Evolutionary conservation across 768 basidiomycete genomes (phyloP), one percentile per base, ranked within the genome.

Genomic region (Russula brevipes): DNA sequence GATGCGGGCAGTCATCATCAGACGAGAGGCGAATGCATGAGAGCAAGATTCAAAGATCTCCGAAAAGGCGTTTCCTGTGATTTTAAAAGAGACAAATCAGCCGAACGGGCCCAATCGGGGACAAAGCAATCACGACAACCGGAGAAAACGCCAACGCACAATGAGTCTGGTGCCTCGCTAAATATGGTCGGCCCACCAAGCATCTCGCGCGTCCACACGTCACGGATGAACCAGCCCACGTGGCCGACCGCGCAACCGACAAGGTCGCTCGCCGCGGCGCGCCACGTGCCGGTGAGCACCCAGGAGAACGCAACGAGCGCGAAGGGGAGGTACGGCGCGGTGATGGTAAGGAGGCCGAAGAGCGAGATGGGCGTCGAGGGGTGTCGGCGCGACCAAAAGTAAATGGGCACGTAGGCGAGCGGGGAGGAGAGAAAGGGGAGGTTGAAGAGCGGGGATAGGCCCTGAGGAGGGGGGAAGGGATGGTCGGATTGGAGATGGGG

Each of bases 331-430:
- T 99, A 98, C 0, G 96, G 93, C 0, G 96, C 96, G 0, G 92
- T 89, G 71, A 99, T 94, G 4, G 92, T 98, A 70, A 98, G 81
- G 33, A 98, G 78, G 9, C 96, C 96, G 69, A 99, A 97, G 16
- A 99, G 83, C 3, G 93, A 95, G 61, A 99, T 94, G n/a, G 93
- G 92, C 4, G 94, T 92, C 4, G 88, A 85, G 3, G 96, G 94
- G 72, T 99, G 96, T 24, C 94, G 82, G 57, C 96, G 80, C 17
- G 94, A 94, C 97, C 97, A 99, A 63, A 98, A 80, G 73, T 99
- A 99, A 45, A 98, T 97, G 3, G 96, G 89, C 2, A 96, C 91
- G 71, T 96, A 97, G 0, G 94, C 94, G 36, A 96, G 82, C 0
- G 94, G 87, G 0, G 93, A 91, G 5, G 94, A 95, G 50, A 98